A percentile compares a stretch with the other conserved stretches of the same genome.
Conservation (phyloP, 208 protist genomes). For the Herpetomonas samuelpessoai region DNA sequence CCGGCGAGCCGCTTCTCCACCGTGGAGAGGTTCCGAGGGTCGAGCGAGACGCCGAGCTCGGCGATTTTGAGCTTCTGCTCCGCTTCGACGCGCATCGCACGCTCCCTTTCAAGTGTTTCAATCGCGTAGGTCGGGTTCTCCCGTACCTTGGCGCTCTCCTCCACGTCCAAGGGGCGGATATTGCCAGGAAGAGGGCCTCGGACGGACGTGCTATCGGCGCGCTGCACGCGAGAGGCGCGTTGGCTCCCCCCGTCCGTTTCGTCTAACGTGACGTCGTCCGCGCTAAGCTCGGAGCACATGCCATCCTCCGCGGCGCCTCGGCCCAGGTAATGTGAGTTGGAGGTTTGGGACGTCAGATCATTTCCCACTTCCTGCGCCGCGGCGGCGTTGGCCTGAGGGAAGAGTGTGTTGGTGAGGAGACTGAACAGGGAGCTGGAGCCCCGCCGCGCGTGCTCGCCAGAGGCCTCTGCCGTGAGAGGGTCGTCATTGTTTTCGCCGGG, state of each 20-base stretch:
- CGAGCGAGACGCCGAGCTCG: constrained; percentile 44
- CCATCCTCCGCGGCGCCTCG: constrained; percentile 25
- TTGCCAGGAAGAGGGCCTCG: no score
- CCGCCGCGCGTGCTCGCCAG: no score
- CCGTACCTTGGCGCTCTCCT: constrained; percentile 1
- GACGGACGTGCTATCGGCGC: no score
- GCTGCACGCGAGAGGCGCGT: no score
- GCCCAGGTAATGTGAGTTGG: background rate
- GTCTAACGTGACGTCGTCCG: constrained; percentile 9
- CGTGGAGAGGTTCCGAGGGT: constrained; percentile 32
- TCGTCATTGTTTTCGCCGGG: no score
- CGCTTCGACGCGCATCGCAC: constrained; percentile 33
- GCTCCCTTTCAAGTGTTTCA: constrained; percentile 40
- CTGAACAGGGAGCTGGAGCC: no score
- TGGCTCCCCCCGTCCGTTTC: constrained; percentile 11
- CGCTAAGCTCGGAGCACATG: constrained; percentile 31
- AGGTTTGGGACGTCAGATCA: constrained; percentile 2
- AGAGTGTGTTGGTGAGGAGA: no score
- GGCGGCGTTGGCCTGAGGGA: no score
- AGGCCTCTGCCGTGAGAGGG: no score
- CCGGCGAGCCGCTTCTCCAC: constrained; percentile 46
- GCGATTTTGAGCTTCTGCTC: constrained; percentile 53
- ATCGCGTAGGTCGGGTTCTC: constrained; percentile 22
- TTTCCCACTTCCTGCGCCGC: no score
- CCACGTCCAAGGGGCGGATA: constrained; percentile 6